Base-by-base conservation (phyloP, 2,329 filamentous ascomycete species). In the Metarhizium brunneum region DNA sequence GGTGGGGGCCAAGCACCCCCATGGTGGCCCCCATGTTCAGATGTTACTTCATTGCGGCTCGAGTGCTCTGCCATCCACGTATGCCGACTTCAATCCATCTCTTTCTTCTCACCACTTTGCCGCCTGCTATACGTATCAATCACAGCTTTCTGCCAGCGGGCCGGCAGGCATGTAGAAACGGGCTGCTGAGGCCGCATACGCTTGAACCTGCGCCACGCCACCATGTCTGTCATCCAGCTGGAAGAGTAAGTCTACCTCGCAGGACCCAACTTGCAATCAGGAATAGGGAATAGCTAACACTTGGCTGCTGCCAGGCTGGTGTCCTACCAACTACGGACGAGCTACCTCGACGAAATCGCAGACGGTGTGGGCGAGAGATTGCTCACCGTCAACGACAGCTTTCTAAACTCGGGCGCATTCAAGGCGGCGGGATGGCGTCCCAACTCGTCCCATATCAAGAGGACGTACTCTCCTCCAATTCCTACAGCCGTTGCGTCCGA, bases 291-390 rank as follows among this genome's bases (percentile, higher is more conserved):
- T 14, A 48, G 45, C 63, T 69, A 35, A 68, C 60, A 10, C 42
- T 36, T 13, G 38, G 32, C 47, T 20, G 29, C 30, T 30, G 49
- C 42, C 64, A 91, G 87, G 69, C 85, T 94, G 69, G 86, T 92
- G 48, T 83, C 89, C 56, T 92, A 92, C 73, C 88, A 91, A 69
- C 77, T 95, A 56, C 86, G 89, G 53, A 87, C 87, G 42, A 86
- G 86, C 64, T 94, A 94, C 67, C 82, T 95, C 40, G 84, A 85
- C 61, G 83, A 89, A 60, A 85, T 92, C 61, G 87, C 87, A 61
- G 89, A 95, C 68, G 90, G 89, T 58, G 88, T 94, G 7, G 89
- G 89, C 61, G 90, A 95, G 69, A 85, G 89, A 20, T 79, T 94
- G 45, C 89, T 95, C 67, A 90, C 85, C 43, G 81, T 95, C 58